Conservation (phyloP, 2,329 filamentous ascomycete genomes). For the Aspergillus alliaceus region DNA sequence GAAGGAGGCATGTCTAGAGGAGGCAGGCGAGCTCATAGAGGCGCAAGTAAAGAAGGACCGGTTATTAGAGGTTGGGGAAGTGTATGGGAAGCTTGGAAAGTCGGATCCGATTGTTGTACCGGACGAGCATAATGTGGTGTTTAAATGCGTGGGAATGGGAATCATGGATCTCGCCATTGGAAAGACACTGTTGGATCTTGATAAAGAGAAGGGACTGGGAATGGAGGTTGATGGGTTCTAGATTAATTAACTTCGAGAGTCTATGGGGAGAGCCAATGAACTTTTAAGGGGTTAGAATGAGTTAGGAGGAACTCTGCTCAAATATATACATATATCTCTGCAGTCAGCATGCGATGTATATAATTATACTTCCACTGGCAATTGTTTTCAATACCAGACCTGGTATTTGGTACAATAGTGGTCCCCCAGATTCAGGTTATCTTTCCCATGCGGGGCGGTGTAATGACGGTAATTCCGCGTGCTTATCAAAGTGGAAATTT, state of each 20-base stretch:
- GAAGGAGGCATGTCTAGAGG: conserved; percentile 45
- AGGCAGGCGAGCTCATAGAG: conserved; percentile 49
- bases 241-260: not conserved
- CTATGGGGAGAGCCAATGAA: not conserved
- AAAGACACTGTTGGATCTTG: conserved; percentile 41
- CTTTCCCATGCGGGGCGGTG: not conserved
- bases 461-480: not conserved
- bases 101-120: conserved; percentile 25
- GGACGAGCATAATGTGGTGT: conserved; percentile 44
- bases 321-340: too few relatives aligned
- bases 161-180: conserved; percentile 53
- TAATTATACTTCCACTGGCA: not conserved
- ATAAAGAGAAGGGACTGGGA: conserved; percentile 31
- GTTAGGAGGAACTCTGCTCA: too few relatives aligned
- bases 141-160: conserved; percentile 54
- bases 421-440: not conserved
- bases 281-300: too few relatives aligned
- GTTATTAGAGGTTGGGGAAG: conserved; percentile 45
- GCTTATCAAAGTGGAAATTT: conserved; percentile 4
- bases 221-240: conserved; percentile 40
- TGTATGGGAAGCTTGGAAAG: conserved; percentile 25
- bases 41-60: conserved; percentile 38
- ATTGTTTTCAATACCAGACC: not conserved
- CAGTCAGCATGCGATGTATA: too few relatives aligned
- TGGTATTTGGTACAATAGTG: not conserved